Evolutionary conservation across 805 yeast genomes (phyloP).

Genomic region (Candida xiaguanensis): DNA sequence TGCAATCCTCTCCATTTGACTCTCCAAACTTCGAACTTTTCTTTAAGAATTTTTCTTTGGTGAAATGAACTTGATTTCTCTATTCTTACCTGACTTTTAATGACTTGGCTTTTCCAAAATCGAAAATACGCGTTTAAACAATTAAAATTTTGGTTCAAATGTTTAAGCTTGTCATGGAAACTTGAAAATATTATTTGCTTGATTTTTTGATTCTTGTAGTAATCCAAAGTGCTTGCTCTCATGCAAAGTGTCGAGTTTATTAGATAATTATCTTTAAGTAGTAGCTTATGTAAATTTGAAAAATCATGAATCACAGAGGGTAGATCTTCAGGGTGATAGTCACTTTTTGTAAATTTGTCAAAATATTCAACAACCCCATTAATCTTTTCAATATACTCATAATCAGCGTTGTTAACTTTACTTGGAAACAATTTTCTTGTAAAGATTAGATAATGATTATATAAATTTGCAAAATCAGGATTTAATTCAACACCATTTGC

Average conservation of each 20-base stretch:
- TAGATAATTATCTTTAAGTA: slow-evolving; percentile 11
- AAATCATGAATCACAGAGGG: slow-evolving; percentile 20
- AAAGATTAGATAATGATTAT: slow-evolving; percentile 20
- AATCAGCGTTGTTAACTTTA: slow-evolving; percentile 16
- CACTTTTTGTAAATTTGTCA: slow-evolving; percentile 27
- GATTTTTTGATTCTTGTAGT: slow-evolving; percentile 3
- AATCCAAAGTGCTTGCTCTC: slow-evolving; percentile 23
- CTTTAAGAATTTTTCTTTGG: background rate
- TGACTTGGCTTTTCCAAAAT: background rate
- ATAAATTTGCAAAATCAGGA: slow-evolving; percentile 17
- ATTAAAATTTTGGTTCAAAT: background rate
- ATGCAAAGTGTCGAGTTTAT: slow-evolving; percentile 24
- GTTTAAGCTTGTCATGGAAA: slow-evolving; percentile 19
- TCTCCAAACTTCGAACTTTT: background rate
- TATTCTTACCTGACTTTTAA: background rate
- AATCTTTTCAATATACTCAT: slow-evolving; percentile 19
- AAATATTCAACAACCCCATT: slow-evolving; percentile 19
- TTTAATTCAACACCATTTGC: slow-evolving; percentile 25
- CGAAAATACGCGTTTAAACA: background rate
- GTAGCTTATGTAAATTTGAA: slow-evolving; percentile 19
- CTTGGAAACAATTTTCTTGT: slow-evolving; percentile 20
- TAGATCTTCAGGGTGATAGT: slow-evolving; percentile 13
- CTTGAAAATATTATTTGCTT: slow-evolving; percentile 9
- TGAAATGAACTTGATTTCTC: background rate
- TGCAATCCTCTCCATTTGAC: background rate